These are phyloP conservation scores for Kernera saxatilis DNA, from an alignment of 345 rosid species.

Conservation along the genomic window DNA sequence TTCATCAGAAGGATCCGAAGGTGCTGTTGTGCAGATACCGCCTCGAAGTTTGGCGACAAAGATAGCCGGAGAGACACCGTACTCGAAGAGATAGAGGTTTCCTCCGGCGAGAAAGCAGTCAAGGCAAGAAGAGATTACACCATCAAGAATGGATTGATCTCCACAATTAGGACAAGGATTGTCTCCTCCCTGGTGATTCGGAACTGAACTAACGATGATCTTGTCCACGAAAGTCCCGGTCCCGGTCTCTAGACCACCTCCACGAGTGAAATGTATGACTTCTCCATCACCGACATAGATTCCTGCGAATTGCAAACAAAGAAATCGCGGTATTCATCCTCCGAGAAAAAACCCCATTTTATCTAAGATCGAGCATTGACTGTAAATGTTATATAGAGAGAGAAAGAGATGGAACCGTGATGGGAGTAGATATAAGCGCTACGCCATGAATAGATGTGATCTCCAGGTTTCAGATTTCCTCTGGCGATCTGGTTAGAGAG, in stretches of 20 bases:
- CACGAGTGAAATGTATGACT: constrained; percentile 80
- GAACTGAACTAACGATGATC: constrained; percentile 45
- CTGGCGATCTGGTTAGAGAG: constrained; percentile 48
- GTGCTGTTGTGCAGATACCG: constrained; percentile 71
- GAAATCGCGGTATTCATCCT: background rate
- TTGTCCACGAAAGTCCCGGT: constrained; percentile 62
- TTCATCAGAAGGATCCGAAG: constrained; percentile 50
- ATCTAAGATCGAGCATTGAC: background rate
- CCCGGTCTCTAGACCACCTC: constrained; percentile 56
- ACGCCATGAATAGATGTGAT: constrained; percentile 88
- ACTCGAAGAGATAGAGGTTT: constrained; percentile 53
- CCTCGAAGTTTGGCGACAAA: constrained; percentile 65
- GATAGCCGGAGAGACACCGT: constrained; percentile 36
- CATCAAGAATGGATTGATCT: constrained; percentile 39
- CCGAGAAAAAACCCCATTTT: no score
- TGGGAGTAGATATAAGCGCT: constrained; percentile 58
- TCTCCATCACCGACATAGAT: constrained; percentile 56
- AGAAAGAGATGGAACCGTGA: constrained; percentile 46
- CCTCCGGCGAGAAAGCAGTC: constrained; percentile 71
- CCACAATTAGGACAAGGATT: constrained; percentile 53
- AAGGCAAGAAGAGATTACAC: constrained; percentile 63
- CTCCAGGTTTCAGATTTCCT: constrained; percentile 54
- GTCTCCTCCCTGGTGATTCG: constrained; percentile 31
- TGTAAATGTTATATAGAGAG: background rate
- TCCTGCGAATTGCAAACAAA: constrained; percentile 35